Base-by-base conservation (phyloP, 2,329 filamentous ascomycete species). In the Ceratocystis alfenasii region DNA sequence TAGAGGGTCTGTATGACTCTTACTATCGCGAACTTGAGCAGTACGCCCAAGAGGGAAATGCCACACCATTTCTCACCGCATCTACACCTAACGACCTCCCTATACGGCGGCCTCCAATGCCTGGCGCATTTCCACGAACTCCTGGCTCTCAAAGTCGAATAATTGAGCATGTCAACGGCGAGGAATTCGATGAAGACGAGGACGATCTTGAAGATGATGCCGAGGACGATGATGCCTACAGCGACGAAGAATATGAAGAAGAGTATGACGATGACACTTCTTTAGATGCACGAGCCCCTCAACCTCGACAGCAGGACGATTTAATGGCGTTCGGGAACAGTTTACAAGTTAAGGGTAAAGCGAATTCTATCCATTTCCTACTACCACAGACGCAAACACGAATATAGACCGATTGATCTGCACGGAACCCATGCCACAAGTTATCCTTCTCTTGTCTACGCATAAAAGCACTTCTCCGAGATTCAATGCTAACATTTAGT, bases 291-390 rank as follows among this genome's bases (percentile, higher is more conserved):
- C 64, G 60, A 30, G 36, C 7, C n/a, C 45, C 87, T 87, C 69
- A 85, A 89, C 71, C 80, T 77, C 69, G 74, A 79, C 63, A 65
- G 41, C 78, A 80, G 74, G 87, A 85, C 70, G 93, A 97, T 76
- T 96, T 97, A 76, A 92, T 97, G 79, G 93, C 91, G 71, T 99
- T 99, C 79, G 94, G 94, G 70, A 95, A 95, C 74, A 96, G 92
- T 79, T 81, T 99, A 70, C 95, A 93, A 73, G 94, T 97, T 72
- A 94, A 97, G 78, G 84, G 83, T 84, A 82, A 75, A 81, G 36
- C 33, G 10, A 25, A 41, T 41, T 41, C 36, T 41, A 41, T 41
- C 36, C 36, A 41, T 41, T 12, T 41, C 36, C 36, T 3, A 41
- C 36, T 41, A 41, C 36, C 36, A 41, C 36, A 41, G 10, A 41